Conservation (phyloP, 164 flowering plant species). For the Vitis labrusca region DNA sequence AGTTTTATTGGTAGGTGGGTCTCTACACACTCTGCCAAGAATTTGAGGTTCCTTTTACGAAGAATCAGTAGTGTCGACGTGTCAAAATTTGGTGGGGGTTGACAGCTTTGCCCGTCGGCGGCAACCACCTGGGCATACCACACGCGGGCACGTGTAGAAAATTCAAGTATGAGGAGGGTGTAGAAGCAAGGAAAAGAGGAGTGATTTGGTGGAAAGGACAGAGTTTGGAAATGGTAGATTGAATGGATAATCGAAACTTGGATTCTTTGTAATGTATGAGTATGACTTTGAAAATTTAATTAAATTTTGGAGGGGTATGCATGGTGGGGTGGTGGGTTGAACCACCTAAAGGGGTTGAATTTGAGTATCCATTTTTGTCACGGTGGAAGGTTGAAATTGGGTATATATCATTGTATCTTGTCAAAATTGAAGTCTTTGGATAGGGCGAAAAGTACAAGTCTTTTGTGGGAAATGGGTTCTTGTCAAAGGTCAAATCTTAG, state of each 20-base stretch:
- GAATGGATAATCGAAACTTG: constrained; percentile 5
- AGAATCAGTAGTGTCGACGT: constrained; percentile 15
- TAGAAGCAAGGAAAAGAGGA: neutral
- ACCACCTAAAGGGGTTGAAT: constrained; percentile 17
- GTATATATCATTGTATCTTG: neutral
- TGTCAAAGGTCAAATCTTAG: constrained; percentile 4
- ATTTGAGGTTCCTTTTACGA: neutral
- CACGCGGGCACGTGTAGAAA: constrained; percentile 7
- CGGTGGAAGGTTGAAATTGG: neutral
- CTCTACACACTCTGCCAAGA: neutral
- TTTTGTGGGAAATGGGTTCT: constrained; percentile 1
- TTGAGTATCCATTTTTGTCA: neutral
- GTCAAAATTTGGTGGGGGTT: constrained; percentile 19
- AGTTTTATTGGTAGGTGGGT: constrained; percentile 9
- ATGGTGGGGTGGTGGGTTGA: constrained; percentile 15
- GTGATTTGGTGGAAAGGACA: constrained; percentile 6
- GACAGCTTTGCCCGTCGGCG: constrained; percentile 18
- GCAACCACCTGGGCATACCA: constrained; percentile 12
- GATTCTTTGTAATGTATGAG: neutral
- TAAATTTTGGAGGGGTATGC: neutral
- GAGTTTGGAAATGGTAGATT: constrained; percentile 9
- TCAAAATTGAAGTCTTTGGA: constrained; percentile 8
- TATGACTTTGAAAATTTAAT: neutral
- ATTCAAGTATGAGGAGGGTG: neutral
- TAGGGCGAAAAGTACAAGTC: neutral